Conservation (phyloP, 306 rosid genomes). For the Castanea crenata region DNA sequence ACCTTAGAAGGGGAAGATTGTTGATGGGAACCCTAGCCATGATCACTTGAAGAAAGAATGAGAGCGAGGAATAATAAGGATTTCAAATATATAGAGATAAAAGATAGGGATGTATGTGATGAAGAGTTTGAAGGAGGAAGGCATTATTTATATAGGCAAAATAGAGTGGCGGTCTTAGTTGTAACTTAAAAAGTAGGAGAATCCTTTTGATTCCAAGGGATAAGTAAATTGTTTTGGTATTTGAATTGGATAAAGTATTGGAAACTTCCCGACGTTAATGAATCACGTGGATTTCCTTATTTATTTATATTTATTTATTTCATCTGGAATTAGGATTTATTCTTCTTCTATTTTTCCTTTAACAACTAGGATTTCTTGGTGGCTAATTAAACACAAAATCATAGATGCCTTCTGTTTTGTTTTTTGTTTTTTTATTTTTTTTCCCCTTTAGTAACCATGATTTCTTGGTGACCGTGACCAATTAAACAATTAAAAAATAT, state of each 20-base stretch:
- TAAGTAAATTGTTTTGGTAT: background rate
- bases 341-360: background rate
- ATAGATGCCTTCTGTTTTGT: too few species aligned
- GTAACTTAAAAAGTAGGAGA: background rate
- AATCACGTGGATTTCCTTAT: background rate
- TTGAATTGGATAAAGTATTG: background rate
- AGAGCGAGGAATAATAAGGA: background rate
- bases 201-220: background rate
- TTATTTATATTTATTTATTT: background rate
- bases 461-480: too few species aligned
- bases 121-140: slow-evolving; percentile 3
- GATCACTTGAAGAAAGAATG: background rate
- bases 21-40: slow-evolving; percentile 26
- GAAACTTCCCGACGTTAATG: background rate
- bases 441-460: too few species aligned
- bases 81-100: background rate
- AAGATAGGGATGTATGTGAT: background rate
- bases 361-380: too few species aligned
- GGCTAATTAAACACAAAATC: too few species aligned
- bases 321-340: background rate
- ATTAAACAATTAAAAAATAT: background rate
- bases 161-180: background rate
- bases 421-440: too few species aligned
- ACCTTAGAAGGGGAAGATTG: slow-evolving; percentile 32
- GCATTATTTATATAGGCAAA: slow-evolving; percentile 18